phyloP scores from a whole-genome alignment of 164 flowering plant species.

The Vitis riparia region DNA sequence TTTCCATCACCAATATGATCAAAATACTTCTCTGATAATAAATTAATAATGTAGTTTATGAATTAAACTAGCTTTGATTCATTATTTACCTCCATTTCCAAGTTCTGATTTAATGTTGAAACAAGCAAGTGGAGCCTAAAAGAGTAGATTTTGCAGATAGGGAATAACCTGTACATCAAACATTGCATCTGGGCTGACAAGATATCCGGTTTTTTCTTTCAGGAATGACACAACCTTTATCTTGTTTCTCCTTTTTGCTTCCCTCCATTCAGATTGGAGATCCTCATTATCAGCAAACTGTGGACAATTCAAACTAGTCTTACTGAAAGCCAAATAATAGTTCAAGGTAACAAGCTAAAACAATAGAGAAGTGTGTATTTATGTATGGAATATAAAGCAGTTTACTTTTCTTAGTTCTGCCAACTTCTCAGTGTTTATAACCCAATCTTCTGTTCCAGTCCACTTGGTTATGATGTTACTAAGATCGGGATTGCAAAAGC shows the following conservation, averaged over 20 bases:
- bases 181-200: constrained; percentile 87
- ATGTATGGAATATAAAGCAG: too few species aligned
- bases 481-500: constrained; percentile 80
- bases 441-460: constrained; percentile 84
- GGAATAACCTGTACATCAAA: constrained; percentile 82
- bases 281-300: constrained; percentile 90
- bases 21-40: too few species aligned
- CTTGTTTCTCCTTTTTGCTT: constrained; percentile 76
- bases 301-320: constrained; percentile 3
- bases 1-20: too few species aligned
- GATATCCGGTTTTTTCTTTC: constrained; percentile 85
- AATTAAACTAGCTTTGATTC: too few species aligned
- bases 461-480: constrained; percentile 72
- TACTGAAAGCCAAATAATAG: constrained; percentile 4
- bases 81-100: neutral
- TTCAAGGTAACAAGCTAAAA: too few species aligned
- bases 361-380: too few species aligned
- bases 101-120: too few species aligned
- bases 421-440: constrained; percentile 69
- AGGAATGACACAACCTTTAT: constrained; percentile 68
- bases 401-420: constrained; percentile 78
- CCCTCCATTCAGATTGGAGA: constrained; percentile 81
- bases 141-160: neutral
- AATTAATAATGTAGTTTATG: too few species aligned
- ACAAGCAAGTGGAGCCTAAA: neutral